Conservation (phyloP, 768 basidiomycete genomes). For the Auricularia auricula-judae region DNA sequence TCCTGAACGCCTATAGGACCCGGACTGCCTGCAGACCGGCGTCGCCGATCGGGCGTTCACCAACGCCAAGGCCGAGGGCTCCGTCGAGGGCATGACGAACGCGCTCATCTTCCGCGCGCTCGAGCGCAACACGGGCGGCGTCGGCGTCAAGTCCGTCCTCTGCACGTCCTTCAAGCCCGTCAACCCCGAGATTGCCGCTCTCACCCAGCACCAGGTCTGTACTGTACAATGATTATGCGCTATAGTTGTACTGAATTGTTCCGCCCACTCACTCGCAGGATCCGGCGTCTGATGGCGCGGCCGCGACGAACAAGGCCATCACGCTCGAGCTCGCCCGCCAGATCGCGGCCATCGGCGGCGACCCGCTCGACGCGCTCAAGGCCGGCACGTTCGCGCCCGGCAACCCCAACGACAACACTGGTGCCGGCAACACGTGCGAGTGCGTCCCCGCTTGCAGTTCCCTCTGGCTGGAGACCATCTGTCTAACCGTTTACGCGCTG, state of each 20-base stretch:
- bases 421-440: constrained; percentile 44
- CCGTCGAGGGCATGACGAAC: constrained; percentile 43
- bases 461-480: neutral
- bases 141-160: constrained; percentile 33
- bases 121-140: constrained; percentile 51
- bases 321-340: constrained; percentile 51
- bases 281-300: constrained; percentile 47
- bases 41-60: constrained; percentile 62
- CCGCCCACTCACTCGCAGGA: constrained; percentile 26
- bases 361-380: constrained; percentile 46
- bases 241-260: neutral
- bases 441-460: neutral
- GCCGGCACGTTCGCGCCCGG: constrained; percentile 56
- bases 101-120: constrained; percentile 55
- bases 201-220: constrained; percentile 45
- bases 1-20: constrained; percentile 26
- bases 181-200: constrained; percentile 57
- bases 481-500: neutral
- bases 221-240: neutral
- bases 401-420: constrained; percentile 38
- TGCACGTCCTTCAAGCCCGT: constrained; percentile 45
- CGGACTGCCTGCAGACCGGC: constrained; percentile 54
- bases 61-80: constrained; percentile 53
- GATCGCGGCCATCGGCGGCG: constrained; percentile 51
- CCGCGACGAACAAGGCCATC: constrained; percentile 52